Percentiles rank a stretch among this genome's conserved stretches.
These are phyloP conservation scores for Medicago arabica DNA, from an alignment of 306 rosid species.

Conservation along the genomic window DNA sequence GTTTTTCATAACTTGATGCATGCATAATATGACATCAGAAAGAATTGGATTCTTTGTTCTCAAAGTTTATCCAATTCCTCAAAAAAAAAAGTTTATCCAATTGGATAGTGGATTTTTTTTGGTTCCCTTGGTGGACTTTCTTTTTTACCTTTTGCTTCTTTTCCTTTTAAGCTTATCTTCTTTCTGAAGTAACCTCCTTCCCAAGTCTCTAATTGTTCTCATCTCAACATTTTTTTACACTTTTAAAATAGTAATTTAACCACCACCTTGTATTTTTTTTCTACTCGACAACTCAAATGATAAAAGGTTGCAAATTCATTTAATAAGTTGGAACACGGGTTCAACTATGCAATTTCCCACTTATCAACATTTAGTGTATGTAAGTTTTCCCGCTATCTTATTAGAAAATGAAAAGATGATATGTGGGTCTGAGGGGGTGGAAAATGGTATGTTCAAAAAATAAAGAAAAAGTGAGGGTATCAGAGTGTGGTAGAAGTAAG, in stretches of 20 bases:
- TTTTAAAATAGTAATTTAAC: conserved; percentile 14
- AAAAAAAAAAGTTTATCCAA: conserved; percentile 48
- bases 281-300: no score
- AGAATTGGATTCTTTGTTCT: conserved; percentile 48
- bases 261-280: no score
- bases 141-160: conserved; percentile 40
- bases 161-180: conserved; percentile 41
- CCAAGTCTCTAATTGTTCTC: conserved; percentile 29
- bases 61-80: conserved; percentile 45
- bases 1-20: conserved; percentile 35
- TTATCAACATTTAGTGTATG: no score
- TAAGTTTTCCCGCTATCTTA: no score
- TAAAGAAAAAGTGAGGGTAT: not conserved
- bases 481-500: conserved; percentile 7
- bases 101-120: conserved; percentile 42
- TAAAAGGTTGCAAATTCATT: no score
- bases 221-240: not conserved
- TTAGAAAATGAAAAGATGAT: not conserved
- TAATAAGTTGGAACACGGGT: no score
- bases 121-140: conserved; percentile 44
- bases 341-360: no score
- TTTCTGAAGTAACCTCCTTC: conserved; percentile 46
- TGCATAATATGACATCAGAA: conserved; percentile 31
- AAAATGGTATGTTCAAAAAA: conserved; percentile 28
- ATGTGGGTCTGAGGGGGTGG: conserved; percentile 31